Percentiles rank a stretch among this genome's conserved stretches.
Evolutionary conservation across 2,329 filamentous ascomycete species (phyloP).

Genomic region (Lomentospora prolificans): DNA sequence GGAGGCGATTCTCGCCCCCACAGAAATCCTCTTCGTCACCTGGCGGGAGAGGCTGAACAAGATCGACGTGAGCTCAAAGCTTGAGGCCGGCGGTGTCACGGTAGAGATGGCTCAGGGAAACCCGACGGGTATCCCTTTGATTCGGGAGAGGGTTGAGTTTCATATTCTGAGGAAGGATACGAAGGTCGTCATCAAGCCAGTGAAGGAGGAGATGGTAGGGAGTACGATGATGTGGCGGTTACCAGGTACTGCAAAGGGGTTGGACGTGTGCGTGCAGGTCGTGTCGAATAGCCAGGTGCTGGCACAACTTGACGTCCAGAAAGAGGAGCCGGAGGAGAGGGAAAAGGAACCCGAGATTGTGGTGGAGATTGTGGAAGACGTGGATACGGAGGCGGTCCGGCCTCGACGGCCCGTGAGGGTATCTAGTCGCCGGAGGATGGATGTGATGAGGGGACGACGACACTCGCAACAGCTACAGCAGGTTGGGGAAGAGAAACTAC

Average conservation of each 20-base stretch:
- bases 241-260: background rate
- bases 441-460: background rate
- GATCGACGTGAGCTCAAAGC: background rate
- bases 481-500: background rate
- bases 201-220: constrained; percentile 2
- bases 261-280: background rate
- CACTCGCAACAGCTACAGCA: background rate
- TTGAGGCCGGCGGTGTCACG: background rate
- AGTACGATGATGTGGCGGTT: constrained; percentile 1
- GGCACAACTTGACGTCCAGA: background rate
- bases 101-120: constrained; percentile 3
- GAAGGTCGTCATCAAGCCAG: background rate
- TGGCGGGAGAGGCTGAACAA: constrained; percentile 2
- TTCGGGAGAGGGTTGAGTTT: constrained; percentile 1
- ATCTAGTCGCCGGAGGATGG: background rate
- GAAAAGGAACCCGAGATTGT: background rate
- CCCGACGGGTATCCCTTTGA: background rate
- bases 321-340: background rate
- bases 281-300: constrained; percentile 1
- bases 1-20: constrained; percentile 2
- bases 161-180: background rate
- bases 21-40: constrained; percentile 3
- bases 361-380: background rate
- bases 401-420: background rate
- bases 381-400: background rate